Percentiles rank a stretch among this genome's conserved stretches.
Evolutionary conservation across 2,329 filamentous ascomycete genomes (phyloP).

Genomic region (Thyridium curvatum): DNA sequence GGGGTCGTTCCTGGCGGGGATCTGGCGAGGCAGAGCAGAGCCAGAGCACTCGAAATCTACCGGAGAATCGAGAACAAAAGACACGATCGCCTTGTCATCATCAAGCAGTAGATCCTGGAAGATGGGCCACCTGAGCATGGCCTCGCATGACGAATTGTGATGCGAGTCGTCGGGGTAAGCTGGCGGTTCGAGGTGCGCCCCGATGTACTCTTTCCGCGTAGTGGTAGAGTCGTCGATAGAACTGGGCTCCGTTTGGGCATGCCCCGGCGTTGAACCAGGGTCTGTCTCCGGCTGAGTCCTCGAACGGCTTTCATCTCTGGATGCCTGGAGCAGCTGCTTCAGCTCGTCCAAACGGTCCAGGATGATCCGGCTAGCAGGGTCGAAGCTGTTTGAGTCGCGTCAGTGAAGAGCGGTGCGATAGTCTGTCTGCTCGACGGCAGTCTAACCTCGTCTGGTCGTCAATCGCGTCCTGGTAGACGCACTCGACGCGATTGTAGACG

Average conservation of each 20-base stretch:
- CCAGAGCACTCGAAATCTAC: neutral
- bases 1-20: neutral
- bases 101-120: neutral
- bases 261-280: neutral
- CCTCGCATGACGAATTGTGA: neutral
- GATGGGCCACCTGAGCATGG: conserved; percentile 4
- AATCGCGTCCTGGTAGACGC: conserved; percentile 6
- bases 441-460: conserved; percentile 1
- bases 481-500: conserved; percentile 9
- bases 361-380: conserved; percentile 16
- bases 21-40: no score
- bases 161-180: neutral
- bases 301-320: no score
- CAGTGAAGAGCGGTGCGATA: neutral
- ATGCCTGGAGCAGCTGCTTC: neutral
- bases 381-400: conserved; percentile 9
- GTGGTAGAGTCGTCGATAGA: no score
- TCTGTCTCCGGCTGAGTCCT: neutral
- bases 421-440: neutral
- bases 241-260: neutral
- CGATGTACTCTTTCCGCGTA: no score
- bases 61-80: neutral
- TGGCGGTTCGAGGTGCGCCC: neutral
- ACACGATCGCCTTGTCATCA: neutral
- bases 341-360: conserved; percentile 11